These are phyloP conservation scores for Fusarium devonianum DNA, from an alignment of 2,329 filamentous ascomycete species.

Conservation along the genomic window DNA sequence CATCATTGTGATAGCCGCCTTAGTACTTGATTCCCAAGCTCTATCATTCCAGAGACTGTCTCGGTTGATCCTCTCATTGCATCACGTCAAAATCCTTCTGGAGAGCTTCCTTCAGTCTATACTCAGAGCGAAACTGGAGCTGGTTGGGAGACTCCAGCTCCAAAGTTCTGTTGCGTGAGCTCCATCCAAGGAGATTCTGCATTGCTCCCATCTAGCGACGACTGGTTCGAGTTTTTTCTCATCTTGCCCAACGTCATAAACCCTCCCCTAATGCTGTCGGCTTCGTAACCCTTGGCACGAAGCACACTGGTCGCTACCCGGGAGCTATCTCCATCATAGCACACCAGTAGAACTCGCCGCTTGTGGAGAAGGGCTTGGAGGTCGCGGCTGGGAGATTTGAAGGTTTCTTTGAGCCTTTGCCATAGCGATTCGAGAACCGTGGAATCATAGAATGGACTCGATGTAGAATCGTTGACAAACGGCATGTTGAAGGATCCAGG, in stretches of 20 bases:
- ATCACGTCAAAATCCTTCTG: too few species aligned
- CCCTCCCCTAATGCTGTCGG: slow-evolving; percentile 56
- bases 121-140: slow-evolving; percentile 8
- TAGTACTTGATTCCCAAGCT: too few species aligned
- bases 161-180: slow-evolving; percentile 5
- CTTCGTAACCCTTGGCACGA: slow-evolving; percentile 56
- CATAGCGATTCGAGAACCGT: slow-evolving; percentile 54
- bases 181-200: slow-evolving; percentile 19
- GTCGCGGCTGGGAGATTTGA: slow-evolving; percentile 42
- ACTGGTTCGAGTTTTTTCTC: slow-evolving; percentile 12
- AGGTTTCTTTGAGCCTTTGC: slow-evolving; percentile 54
- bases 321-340: slow-evolving; percentile 62
- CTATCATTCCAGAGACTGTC: too few species aligned
- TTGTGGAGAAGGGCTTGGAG: slow-evolving; percentile 36
- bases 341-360: slow-evolving; percentile 55
- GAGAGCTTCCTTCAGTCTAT: too few species aligned
- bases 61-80: too few species aligned
- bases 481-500: slow-evolving; percentile 55
- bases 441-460: slow-evolving; percentile 57
- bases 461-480: slow-evolving; percentile 46
- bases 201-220: not conserved
- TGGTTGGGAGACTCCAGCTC: slow-evolving; percentile 5
- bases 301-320: slow-evolving; percentile 62
- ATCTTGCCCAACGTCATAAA: slow-evolving; percentile 52
- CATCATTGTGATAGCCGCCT: too few species aligned